Base-by-base conservation (phyloP, 768 basidiomycete genomes). In the Porphyrellus cyaneotinctus region DNA sequence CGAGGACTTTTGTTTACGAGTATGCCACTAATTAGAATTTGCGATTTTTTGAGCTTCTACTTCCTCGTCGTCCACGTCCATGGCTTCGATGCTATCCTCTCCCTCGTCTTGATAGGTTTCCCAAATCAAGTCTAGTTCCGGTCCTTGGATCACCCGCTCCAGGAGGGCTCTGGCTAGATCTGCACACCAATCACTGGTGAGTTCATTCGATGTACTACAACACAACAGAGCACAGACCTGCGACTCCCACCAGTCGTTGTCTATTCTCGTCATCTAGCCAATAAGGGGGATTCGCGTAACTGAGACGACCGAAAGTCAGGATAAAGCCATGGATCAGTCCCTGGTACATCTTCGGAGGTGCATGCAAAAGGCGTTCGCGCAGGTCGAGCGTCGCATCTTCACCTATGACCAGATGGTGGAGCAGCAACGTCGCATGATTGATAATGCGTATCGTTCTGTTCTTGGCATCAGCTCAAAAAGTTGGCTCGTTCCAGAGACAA, bases 241-340 rank as follows among this genome's bases (percentile, higher is more conserved):
- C 70, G 31, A 81, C 68, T 24, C 68, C 62, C 56, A 74, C 74
- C 37, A 84, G 60, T 41, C 77, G 75, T 20, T 65, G 62, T 50
- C 70, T 74, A 15, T 69, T 64, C 43, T 72, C 64, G 15, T 53
- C 50, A 22, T 74, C 69, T 30, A 86, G 65, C 82, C 84, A 87
- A 39, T 79, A 75, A 15, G 85, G 85, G 12, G 79, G 72, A 42
- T 82, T 83, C 7, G 85, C 82, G 53, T 81, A 91, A 51, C 84
- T 82, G 43, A 93, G 70, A 55, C 89, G 77, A 35, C 90, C 87
- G 49, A 93, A 79, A 1, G 83, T 80, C n/a, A 90, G 82, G 26
- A 84, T 80, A 62, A 90, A 91, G 64, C 83, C 76, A 58, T 92
- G 83, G 13, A 74, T 74, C 24, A 88, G 68, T 30, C 83, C 83